phyloP scores from a whole-genome alignment of 768 basidiomycete genomes.

The Mycena epipterygia region DNA sequence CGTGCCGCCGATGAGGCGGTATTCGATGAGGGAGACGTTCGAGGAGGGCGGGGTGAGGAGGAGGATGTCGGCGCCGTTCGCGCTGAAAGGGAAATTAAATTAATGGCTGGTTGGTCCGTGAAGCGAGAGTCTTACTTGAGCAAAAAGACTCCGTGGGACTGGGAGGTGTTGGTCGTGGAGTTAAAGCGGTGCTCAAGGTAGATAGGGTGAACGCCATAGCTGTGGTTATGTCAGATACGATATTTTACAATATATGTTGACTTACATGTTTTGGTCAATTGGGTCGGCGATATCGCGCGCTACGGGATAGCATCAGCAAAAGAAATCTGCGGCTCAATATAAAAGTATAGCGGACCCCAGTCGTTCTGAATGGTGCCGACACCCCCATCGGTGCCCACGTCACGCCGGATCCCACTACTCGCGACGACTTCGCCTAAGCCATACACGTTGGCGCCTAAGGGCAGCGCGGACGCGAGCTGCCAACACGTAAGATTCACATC shows the following conservation, averaged over 20 bases:
- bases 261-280: constrained; percentile 75
- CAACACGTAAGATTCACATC: neutral
- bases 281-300: constrained; percentile 74
- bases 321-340: neutral
- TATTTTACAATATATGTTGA: no score
- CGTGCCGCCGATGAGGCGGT: constrained; percentile 80
- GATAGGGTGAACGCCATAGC: constrained; percentile 81
- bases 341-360: constrained; percentile 54
- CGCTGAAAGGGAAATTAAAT: constrained; percentile 49
- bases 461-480: constrained; percentile 75
- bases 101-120: neutral
- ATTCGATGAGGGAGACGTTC: constrained; percentile 74
- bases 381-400: constrained; percentile 62
- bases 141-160: constrained; percentile 83
- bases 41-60: constrained; percentile 68
- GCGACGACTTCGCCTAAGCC: constrained; percentile 83
- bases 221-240: no score
- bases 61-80: constrained; percentile 79
- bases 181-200: constrained; percentile 83
- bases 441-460: constrained; percentile 78
- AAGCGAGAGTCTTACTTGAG: constrained; percentile 60
- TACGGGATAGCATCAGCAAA: neutral
- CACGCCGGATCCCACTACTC: constrained; percentile 76
- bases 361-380: constrained; percentile 74
- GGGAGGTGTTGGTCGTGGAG: constrained; percentile 59